Evolutionary conservation across 257 asterid species (phyloP).

Genomic region (Ligustrum vulgare): DNA sequence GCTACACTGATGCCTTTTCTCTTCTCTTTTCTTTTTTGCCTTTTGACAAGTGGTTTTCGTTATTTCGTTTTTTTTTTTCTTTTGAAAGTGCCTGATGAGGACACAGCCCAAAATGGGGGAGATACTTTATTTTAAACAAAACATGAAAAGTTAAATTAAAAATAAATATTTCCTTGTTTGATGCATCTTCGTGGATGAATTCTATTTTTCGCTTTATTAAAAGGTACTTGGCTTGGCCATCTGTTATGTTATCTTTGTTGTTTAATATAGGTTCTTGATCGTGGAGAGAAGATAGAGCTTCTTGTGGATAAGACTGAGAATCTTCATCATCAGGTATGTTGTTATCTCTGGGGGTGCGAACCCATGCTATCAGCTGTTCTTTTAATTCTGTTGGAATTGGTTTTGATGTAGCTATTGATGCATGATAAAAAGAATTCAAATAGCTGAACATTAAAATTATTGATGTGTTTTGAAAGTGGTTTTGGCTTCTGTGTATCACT

Average conservation of each 20-base stretch:
- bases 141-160: not conserved
- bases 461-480: not conserved
- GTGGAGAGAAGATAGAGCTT: constrained; percentile 91
- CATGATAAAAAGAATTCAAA: not conserved
- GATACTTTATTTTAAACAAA: not conserved
- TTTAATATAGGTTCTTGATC: constrained; percentile 73
- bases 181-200: not conserved
- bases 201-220: not conserved
- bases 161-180: not conserved
- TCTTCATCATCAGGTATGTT: constrained; percentile 75
- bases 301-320: constrained; percentile 91
- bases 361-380: not conserved
- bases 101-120: not conserved
- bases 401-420: not conserved
- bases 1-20: not conserved
- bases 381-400: not conserved
- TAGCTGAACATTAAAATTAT: not conserved
- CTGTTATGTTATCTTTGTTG: constrained; percentile 13
- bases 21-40: not conserved
- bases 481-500: not conserved
- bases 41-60: not conserved
- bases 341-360: not conserved
- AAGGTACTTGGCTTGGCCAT: not conserved
- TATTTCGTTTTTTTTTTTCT: not conserved
- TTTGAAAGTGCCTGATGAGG: not conserved